A percentile compares a stretch with the other conserved stretches of the same genome.
Evolutionary conservation across 257 asterid genomes (phyloP).

Genomic region (Penstemon newberryi): DNA sequence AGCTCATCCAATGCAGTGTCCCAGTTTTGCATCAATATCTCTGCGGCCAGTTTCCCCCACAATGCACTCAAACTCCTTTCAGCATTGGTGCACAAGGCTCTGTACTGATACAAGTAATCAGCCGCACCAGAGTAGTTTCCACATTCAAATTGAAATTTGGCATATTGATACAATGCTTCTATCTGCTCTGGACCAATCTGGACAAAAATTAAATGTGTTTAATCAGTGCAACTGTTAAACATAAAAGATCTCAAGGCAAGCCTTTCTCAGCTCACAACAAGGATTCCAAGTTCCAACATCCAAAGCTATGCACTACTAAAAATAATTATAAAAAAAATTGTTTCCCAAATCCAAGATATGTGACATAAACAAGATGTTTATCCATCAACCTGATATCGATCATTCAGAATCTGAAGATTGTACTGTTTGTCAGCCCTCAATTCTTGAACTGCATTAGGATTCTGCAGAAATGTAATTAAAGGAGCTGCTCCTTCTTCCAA

Average conservation of each 20-base stretch:
- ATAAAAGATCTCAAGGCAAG: background rate
- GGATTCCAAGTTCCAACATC: background rate
- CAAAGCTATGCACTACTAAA: background rate
- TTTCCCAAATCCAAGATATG: background rate
- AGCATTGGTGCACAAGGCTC: conserved; percentile 69
- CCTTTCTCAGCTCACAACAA: background rate
- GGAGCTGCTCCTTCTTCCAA: conserved; percentile 96
- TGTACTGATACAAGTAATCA: conserved; percentile 86
- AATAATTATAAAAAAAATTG: background rate
- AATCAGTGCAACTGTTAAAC: conserved; percentile 18
- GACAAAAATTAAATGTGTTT: conserved; percentile 2
- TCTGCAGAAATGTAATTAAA: conserved; percentile 74
- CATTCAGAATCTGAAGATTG: conserved; percentile 88
- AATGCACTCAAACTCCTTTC: conserved; percentile 92
- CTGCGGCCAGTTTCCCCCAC: conserved; percentile 99
- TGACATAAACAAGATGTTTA: conserved; percentile 3
- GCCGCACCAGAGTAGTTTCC: conserved; percentile 99
- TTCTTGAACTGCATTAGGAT: conserved; percentile 85
- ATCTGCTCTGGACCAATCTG: conserved; percentile 97
- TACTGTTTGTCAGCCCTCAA: conserved; percentile 89
- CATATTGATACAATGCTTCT: conserved; percentile 87
- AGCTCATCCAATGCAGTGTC: conserved; percentile 91
- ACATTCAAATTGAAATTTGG: conserved; percentile 97
- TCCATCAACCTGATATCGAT: conserved; percentile 76
- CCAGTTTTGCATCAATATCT: conserved; percentile 98